Conservation (phyloP, 495 filamentous ascomycete species). For the Penicillium parvum region DNA sequence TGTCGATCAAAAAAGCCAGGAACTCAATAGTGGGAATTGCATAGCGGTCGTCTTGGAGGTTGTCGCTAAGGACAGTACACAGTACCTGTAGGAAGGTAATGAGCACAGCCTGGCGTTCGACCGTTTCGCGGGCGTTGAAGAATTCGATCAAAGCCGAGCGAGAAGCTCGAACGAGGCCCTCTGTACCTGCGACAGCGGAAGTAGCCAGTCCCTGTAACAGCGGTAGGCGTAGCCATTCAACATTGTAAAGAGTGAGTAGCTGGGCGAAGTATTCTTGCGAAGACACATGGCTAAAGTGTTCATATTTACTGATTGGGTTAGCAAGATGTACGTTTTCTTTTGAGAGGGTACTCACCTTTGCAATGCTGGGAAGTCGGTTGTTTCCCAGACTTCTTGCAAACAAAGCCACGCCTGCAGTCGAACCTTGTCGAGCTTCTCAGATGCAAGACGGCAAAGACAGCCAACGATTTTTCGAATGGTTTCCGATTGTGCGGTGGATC, state of each 20-base stretch:
- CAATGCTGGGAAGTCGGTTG: constrained; percentile 30
- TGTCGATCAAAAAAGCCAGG: constrained; percentile 64
- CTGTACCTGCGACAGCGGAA: constrained; percentile 78
- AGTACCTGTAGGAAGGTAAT: constrained; percentile 40
- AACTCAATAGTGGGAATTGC: constrained; percentile 72
- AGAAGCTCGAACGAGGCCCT: constrained; percentile 70
- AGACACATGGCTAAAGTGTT: constrained; percentile 44
- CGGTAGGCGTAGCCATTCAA: constrained; percentile 38
- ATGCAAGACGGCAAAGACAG: constrained; percentile 62
- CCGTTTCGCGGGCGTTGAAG: constrained; percentile 35
- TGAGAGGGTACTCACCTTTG: constrained; percentile 34
- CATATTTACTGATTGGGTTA: constrained; percentile 36
- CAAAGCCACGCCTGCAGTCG: constrained; percentile 60
- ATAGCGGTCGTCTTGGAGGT: constrained; percentile 61
- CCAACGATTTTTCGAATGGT: constrained; percentile 30
- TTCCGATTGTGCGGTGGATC: constrained; percentile 6
- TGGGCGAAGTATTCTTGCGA: constrained; percentile 42
- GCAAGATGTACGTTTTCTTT: too few species aligned
- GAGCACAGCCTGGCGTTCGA: constrained; percentile 27
- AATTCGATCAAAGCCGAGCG: constrained; percentile 61
- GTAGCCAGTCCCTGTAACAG: constrained; percentile 74
- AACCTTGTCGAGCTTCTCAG: constrained; percentile 87
- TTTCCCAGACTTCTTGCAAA: constrained; percentile 40
- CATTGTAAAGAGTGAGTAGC: constrained; percentile 32
- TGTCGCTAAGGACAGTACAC: constrained; percentile 37